These are phyloP conservation scores for Eremochloa ophiuroides DNA, from an alignment of 176 grass and related monocot genomes.

Conservation along the genomic window DNA sequence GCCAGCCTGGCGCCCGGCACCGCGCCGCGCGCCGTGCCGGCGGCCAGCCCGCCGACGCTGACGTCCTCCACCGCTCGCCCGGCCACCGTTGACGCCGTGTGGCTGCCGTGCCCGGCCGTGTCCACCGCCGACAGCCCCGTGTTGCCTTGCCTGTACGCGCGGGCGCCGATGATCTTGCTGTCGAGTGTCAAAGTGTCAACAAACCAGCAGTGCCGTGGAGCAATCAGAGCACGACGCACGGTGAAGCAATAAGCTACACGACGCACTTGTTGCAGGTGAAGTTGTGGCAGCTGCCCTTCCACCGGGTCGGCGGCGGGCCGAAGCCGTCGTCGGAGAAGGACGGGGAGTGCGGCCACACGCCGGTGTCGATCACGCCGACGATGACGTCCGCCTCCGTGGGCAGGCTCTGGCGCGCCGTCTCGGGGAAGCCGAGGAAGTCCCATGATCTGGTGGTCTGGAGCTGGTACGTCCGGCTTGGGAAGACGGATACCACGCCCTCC, in stretches of 20 bases:
- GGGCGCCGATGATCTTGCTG: constrained; percentile 1
- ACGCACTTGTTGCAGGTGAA: constrained; percentile 10
- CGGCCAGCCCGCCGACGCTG: not conserved
- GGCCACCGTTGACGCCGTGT: constrained; percentile 19
- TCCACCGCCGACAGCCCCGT: not conserved
- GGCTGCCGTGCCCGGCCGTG: constrained; percentile 10
- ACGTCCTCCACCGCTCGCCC: not conserved
- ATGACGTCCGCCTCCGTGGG: constrained; percentile 23
- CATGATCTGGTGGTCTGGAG: constrained; percentile 39
- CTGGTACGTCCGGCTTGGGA: not conserved
- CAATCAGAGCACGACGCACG: not conserved
- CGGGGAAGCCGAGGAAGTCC: constrained; percentile 32
- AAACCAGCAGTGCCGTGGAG: not conserved
- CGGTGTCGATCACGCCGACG: constrained; percentile 40
- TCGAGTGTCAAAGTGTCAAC: no score
- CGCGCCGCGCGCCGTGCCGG: not conserved
- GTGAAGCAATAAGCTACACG: no score
- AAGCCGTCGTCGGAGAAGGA: constrained; percentile 38
- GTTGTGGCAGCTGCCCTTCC: constrained; percentile 22
- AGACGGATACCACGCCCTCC: not conserved
- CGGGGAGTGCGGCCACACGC: constrained; percentile 31
- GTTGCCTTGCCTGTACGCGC: not conserved
- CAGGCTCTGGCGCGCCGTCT: not conserved
- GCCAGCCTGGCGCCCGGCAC: constrained; percentile 23
- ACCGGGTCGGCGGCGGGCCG: constrained; percentile 20